phyloP scores from a whole-genome alignment of 2,329 filamentous ascomycete genomes.

The Fusarium scirpi region DNA sequence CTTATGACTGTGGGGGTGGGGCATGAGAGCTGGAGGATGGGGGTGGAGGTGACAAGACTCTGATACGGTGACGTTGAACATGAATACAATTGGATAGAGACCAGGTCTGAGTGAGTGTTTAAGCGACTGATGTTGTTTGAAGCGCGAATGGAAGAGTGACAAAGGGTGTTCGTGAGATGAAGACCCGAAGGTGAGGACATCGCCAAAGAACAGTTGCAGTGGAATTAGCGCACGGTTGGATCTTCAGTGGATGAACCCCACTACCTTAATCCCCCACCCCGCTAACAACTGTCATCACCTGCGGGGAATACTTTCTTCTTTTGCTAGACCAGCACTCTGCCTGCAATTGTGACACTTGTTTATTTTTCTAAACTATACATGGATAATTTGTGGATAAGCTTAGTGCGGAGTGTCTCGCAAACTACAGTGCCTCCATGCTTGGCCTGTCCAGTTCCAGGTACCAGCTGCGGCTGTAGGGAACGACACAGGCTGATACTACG shows the following conservation, averaged over 20 bases:
- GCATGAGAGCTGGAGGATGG: no score
- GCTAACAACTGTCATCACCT: not conserved
- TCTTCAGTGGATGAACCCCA: not conserved
- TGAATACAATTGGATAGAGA: no score
- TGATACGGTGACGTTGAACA: no score
- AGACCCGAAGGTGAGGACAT: not conserved
- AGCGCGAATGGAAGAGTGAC: no score
- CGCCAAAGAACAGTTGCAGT: no score
- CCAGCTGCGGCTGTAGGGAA: not conserved
- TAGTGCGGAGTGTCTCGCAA: slow-evolving; percentile 14
- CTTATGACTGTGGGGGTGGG: slow-evolving; percentile 41
- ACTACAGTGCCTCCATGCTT: not conserved
- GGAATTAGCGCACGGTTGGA: not conserved
- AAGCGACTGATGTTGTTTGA: no score
- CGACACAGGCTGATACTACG: not conserved
- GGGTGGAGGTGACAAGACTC: no score
- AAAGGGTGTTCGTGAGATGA: not conserved
- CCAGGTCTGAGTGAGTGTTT: no score
- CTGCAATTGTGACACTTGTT: not conserved
- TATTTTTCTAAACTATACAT: no score
- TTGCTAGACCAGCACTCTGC: not conserved
- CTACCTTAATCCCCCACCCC: not conserved
- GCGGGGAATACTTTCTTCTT: not conserved
- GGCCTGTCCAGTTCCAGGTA: not conserved
- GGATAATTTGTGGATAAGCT: not conserved